Conservation (phyloP, 768 basidiomycete species). For the Basidioascus undulatus region DNA sequence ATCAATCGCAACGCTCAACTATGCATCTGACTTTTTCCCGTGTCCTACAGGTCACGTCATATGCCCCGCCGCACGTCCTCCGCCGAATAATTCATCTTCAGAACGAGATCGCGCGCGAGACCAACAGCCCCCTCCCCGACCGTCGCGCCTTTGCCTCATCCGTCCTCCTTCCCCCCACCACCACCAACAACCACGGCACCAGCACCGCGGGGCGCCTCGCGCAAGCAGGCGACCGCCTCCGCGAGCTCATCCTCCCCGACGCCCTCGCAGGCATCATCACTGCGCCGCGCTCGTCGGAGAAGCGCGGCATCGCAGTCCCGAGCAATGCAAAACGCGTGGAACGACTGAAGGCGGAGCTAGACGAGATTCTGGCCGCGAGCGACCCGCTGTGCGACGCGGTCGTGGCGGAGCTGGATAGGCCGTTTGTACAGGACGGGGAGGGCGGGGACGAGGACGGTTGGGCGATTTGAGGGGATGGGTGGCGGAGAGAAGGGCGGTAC, state of each 20-base stretch:
- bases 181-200: slow-evolving; percentile 7
- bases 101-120: slow-evolving; percentile 41
- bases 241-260: slow-evolving; percentile 84
- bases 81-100: slow-evolving; percentile 71
- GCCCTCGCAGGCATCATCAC: slow-evolving; percentile 66
- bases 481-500: no score
- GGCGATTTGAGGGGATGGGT: not conserved
- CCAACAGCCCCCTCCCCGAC: not conserved
- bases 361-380: slow-evolving; percentile 62
- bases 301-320: slow-evolving; percentile 1
- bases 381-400: slow-evolving; percentile 89
- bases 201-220: slow-evolving; percentile 13
- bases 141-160: no score
- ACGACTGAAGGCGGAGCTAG: slow-evolving; percentile 56
- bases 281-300: slow-evolving; percentile 12
- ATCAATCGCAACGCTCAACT: not conserved
- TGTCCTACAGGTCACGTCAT: slow-evolving; percentile 55
- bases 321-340: slow-evolving; percentile 20
- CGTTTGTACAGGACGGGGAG: slow-evolving; percentile 61
- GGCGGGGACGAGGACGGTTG: slow-evolving; percentile 21
- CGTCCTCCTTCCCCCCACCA: not conserved
- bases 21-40: not conserved
- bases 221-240: slow-evolving; percentile 35
- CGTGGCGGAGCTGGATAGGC: slow-evolving; percentile 57
- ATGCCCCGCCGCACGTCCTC: slow-evolving; percentile 53